These are phyloP conservation scores for Boletus sp. DNA, from an alignment of 768 basidiomycete genomes.

Conservation along the genomic window DNA sequence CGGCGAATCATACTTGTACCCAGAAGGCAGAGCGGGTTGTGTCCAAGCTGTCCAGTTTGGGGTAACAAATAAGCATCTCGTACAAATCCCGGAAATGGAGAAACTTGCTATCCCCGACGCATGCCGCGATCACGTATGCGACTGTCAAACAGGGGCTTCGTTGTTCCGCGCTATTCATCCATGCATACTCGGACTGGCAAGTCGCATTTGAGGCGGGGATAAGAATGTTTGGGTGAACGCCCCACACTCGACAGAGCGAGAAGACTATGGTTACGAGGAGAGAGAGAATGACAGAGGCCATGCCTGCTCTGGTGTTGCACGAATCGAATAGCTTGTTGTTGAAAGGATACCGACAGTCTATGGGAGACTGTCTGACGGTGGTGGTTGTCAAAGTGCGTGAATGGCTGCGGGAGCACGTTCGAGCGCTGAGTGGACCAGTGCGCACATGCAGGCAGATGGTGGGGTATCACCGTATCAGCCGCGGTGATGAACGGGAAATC, in stretches of 20 bases:
- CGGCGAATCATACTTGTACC: constrained; percentile 21
- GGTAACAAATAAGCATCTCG: not conserved
- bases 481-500: too few relatives aligned
- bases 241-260: constrained; percentile 4
- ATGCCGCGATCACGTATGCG: constrained; percentile 32
- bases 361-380: not conserved
- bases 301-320: not conserved
- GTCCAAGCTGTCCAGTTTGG: constrained; percentile 16
- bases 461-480: not conserved
- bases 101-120: constrained; percentile 23
- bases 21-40: constrained; percentile 23
- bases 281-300: not conserved
- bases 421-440: not conserved
- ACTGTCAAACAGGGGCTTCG: constrained; percentile 23
- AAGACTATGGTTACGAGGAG: not conserved
- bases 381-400: not conserved
- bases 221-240: constrained; percentile 9
- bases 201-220: constrained; percentile 9
- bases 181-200: constrained; percentile 17
- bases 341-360: not conserved
- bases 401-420: not conserved
- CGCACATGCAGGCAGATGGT: not conserved
- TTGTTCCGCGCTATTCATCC: constrained; percentile 25
- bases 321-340: not conserved
- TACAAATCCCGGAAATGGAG: not conserved